phyloP scores from a whole-genome alignment of 306 rosid species.

The Medicago truncatula region MtrunA17r5.0-ANR NC_053046.1:39075001-39075500 shows the following conservation, averaged over 20 bases:
- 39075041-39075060: conserved; percentile 96
- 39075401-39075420: conserved; percentile 93
- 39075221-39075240: conserved; percentile 61
- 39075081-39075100: conserved; percentile 73
- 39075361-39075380: conserved; percentile 83
- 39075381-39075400: conserved; percentile 77
- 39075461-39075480: conserved; percentile 74
- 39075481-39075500: conserved; percentile 91
- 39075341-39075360: conserved; percentile 74
- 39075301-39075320: conserved; percentile 65
- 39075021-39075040: conserved; percentile 93
- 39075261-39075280: conserved; percentile 77
- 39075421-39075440: conserved; percentile 84
- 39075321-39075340: conserved; percentile 74
- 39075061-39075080: conserved; percentile 87
- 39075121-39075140: conserved; percentile 38
- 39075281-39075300: conserved; percentile 54
- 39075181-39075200: conserved; percentile 66
- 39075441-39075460: conserved; percentile 76
- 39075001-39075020: conserved; percentile 75
- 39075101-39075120: conserved; percentile 78
- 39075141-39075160: conserved; percentile 80
- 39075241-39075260: conserved; percentile 82
- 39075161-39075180: conserved; percentile 73
- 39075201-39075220: conserved; percentile 54